These are phyloP conservation scores for Candida gorgasii DNA, from an alignment of 805 yeast genomes.

Conservation along the genomic window DNA sequence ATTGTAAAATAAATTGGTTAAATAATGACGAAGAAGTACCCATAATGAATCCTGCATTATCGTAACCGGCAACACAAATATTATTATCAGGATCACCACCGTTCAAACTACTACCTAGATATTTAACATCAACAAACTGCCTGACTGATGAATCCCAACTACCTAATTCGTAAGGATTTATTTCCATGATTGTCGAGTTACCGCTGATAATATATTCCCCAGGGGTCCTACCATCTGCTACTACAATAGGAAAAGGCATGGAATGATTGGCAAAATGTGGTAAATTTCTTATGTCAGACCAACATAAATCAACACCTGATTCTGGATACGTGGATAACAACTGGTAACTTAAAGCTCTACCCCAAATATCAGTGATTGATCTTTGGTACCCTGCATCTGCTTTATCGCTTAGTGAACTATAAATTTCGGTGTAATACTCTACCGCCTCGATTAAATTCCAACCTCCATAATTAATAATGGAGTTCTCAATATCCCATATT, in stretches of 20 bases:
- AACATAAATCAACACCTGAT: constrained; percentile 28
- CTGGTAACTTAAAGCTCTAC: constrained; percentile 41
- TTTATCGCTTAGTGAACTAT: constrained; percentile 30
- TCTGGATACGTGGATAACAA: constrained; percentile 31
- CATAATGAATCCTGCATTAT: constrained; percentile 77
- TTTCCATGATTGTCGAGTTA: constrained; percentile 41
- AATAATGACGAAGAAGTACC: constrained; percentile 85
- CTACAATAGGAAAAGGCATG: constrained; percentile 43
- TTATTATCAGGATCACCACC: constrained; percentile 55
- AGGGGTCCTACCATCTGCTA: constrained; percentile 41
- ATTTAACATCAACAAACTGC: constrained; percentile 65
- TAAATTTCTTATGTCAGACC: constrained; percentile 30
- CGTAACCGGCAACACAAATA: constrained; percentile 66
- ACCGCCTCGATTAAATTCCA: constrained; percentile 61
- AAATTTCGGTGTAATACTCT: constrained; percentile 43
- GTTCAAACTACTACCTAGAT: constrained; percentile 64
- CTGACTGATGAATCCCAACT: constrained; percentile 81
- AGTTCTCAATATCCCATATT: constrained; percentile 49
- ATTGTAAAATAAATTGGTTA: constrained; percentile 60
- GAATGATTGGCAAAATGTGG: constrained; percentile 27
- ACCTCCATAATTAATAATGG: constrained; percentile 72
- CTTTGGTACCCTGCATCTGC: constrained; percentile 38
- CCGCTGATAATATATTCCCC: constrained; percentile 28
- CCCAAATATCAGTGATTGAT: constrained; percentile 46
- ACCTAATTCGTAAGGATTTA: constrained; percentile 56